A percentile compares a stretch with the other conserved stretches of the same genome.
phyloP scores from a whole-genome alignment of 2,329 filamentous ascomycete genomes.

The Ceratocystis variospora region DNA sequence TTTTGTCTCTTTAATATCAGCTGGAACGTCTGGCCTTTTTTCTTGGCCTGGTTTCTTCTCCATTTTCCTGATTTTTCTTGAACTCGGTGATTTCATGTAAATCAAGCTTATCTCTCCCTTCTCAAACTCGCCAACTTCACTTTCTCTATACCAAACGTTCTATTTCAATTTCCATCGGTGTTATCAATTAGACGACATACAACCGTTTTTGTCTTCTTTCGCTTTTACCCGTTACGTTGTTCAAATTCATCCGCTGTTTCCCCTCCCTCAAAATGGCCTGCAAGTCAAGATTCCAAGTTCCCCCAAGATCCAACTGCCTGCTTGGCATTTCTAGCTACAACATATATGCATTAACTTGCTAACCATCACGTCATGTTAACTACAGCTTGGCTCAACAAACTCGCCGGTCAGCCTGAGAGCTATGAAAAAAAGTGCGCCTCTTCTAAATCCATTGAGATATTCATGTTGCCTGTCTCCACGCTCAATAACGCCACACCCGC shows the following conservation, averaged over 20 bases:
- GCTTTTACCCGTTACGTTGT: background rate
- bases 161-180: background rate
- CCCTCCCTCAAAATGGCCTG: slow-evolving; percentile 28
- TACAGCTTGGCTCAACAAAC: slow-evolving; percentile 57
- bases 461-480: background rate
- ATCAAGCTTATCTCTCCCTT: background rate
- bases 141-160: background rate
- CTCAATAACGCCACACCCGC: background rate
- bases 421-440: slow-evolving; percentile 85
- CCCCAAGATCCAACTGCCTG: too few relatives aligned
- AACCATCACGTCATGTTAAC: slow-evolving; percentile 17
- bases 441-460: slow-evolving; percentile 7
- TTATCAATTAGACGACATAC: background rate
- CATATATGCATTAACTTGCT: slow-evolving; percentile 5
- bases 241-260: background rate
- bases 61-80: background rate
- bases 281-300: slow-evolving; percentile 24
- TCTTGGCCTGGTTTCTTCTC: background rate
- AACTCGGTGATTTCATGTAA: background rate
- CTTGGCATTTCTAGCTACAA: background rate
- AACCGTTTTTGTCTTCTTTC: background rate
- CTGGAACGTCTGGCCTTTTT: slow-evolving; percentile 8
- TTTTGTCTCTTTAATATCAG: slow-evolving; percentile 13
- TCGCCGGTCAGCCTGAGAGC: slow-evolving; percentile 90
- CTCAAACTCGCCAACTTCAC: background rate